Evolutionary conservation across 371 early-diverging fungal genomes (phyloP).

Genomic region (Rhizopus stolonifer): DNA sequence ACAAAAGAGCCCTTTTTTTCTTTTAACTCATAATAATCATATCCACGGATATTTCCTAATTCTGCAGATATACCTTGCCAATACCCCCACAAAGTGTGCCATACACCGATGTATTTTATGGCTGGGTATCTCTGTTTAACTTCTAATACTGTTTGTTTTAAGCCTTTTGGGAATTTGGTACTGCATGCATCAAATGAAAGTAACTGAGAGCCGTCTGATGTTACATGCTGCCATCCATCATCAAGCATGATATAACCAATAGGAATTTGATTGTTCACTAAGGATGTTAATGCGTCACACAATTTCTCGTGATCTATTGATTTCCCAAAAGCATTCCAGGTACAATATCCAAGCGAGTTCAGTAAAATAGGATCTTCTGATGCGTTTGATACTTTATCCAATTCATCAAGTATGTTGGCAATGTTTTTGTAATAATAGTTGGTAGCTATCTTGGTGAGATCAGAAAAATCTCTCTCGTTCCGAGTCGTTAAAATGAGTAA

Average conservation of each 20-base stretch:
- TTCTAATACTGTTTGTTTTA: constrained; percentile 2
- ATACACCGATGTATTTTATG: constrained; percentile 40
- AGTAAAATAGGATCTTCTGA: neutral
- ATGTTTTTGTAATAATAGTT: constrained; percentile 3
- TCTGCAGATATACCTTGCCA: constrained; percentile 36
- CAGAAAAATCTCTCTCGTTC: neutral
- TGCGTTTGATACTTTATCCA: neutral
- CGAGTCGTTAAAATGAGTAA: constrained; percentile 6
- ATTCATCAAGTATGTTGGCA: neutral
- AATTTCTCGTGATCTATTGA: constrained; percentile 19
- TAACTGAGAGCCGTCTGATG: constrained; percentile 2
- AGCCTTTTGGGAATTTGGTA: constrained; percentile 25
- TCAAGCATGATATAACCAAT: constrained; percentile 41
- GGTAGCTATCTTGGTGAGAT: constrained; percentile 1
- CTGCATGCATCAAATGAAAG: constrained; percentile 24
- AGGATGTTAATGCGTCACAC: constrained; percentile 11
- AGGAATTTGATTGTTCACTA: constrained; percentile 22
- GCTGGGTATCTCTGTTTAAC: constrained; percentile 22
- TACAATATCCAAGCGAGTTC: constrained; percentile 38
- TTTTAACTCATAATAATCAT: neutral
- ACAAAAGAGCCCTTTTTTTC: neutral
- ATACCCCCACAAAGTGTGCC: constrained; percentile 50
- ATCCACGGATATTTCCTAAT: neutral
- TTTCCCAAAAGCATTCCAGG: constrained; percentile 47
- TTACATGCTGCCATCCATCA: constrained; percentile 47